Conservation (phyloP, 1,284 basidiomycete species). For the Mycena sp. region DNA sequence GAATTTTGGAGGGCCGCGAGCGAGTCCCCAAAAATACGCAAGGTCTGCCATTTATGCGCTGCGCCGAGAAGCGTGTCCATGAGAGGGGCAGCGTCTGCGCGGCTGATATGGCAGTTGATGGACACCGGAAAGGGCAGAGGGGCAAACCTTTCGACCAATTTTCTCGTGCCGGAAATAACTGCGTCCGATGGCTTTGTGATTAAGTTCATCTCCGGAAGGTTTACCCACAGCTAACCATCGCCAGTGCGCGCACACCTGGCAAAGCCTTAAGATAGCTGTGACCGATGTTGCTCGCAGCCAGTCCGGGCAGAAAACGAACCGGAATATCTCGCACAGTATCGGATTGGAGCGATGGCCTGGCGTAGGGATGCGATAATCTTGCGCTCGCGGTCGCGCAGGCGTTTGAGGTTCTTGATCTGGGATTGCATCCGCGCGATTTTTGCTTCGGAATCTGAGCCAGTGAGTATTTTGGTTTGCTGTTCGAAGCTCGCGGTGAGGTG, state of each 20-base stretch:
- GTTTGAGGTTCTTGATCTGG: conserved; percentile 17
- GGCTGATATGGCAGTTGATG: conserved; percentile 6
- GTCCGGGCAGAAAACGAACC: neutral
- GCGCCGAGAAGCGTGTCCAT: conserved; percentile 12
- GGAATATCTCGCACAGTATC: conserved; percentile 17
- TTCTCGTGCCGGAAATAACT: neutral
- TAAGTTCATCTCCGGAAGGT: conserved; percentile 16
- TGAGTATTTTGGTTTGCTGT: conserved; percentile 11
- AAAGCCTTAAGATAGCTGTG: conserved; percentile 12
- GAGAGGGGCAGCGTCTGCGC: neutral
- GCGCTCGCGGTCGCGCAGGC: conserved; percentile 12
- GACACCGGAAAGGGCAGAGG: conserved; percentile 17
- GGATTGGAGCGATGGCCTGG: conserved; percentile 10
- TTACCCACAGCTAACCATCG: conserved; percentile 9
- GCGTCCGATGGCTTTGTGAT: neutral
- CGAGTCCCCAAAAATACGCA: conserved; percentile 8
- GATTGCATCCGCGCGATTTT: conserved; percentile 17
- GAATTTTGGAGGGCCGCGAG: conserved; percentile 19
- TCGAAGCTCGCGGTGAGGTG: neutral
- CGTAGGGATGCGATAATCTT: conserved; percentile 12
- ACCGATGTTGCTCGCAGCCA: neutral
- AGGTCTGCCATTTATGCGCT: conserved; percentile 8
- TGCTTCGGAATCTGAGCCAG: conserved; percentile 3
- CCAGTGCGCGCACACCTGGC: conserved; percentile 19
- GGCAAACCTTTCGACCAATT: conserved; percentile 16